Percentiles rank a stretch among this genome's conserved stretches.
These are phyloP conservation scores for Rhodotorula paludigena DNA, from an alignment of 768 basidiomycete genomes.

Conservation along the genomic window DNA sequence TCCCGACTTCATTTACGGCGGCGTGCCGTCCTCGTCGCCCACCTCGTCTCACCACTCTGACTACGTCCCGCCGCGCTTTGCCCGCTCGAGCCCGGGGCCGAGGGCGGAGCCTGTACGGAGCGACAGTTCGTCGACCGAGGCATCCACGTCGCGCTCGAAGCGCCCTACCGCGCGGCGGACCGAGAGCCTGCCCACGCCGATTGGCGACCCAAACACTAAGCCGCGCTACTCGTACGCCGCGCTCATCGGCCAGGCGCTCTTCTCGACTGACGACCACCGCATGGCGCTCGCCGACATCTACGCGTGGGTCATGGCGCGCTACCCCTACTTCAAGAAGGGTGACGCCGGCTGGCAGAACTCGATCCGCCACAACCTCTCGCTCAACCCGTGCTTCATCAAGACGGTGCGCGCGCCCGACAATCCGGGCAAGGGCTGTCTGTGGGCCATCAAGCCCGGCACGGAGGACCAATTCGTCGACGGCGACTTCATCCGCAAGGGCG, in stretches of 20 bases:
- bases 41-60: conserved; percentile 29
- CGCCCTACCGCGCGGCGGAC: background rate
- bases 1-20: conserved; percentile 33
- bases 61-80: conserved; percentile 16
- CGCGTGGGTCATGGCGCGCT: conserved; percentile 87
- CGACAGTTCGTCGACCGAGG: conserved; percentile 1
- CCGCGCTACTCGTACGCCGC: conserved; percentile 90
- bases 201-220: conserved; percentile 31
- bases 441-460: conserved; percentile 81
- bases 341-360: conserved; percentile 98
- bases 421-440: conserved; percentile 69
- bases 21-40: conserved; percentile 21
- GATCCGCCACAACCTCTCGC: conserved; percentile 90
- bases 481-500: conserved; percentile 52
- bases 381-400: conserved; percentile 85
- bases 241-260: conserved; percentile 87
- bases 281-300: conserved; percentile 94
- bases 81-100: conserved; percentile 32
- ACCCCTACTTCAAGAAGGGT: conserved; percentile 85
- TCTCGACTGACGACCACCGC: conserved; percentile 74
- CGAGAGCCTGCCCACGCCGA: background rate
- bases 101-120: background rate
- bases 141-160: background rate
- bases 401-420: conserved; percentile 58
- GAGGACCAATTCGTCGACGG: conserved; percentile 76